Conservation (phyloP, 306 rosid genomes). For the Glycyrrhiza uralensis region DNA sequence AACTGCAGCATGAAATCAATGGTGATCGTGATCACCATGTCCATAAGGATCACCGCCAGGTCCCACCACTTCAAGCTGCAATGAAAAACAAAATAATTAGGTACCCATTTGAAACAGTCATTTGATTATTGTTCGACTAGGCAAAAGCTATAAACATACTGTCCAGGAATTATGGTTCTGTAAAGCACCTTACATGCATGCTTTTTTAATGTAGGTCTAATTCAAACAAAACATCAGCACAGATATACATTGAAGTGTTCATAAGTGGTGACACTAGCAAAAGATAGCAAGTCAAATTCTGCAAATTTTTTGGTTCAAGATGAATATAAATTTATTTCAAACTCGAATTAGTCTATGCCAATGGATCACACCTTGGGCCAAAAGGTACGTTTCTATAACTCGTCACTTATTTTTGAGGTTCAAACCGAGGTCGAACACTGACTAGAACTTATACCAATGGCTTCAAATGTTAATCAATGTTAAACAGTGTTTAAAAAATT, state of each 20-base stretch:
- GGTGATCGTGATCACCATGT: constrained; percentile 61
- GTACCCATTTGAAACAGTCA: neutral
- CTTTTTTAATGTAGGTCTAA: neutral
- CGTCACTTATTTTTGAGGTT: neutral
- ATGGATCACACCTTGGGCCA: neutral
- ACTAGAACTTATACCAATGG: neutral
- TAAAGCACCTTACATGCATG: neutral
- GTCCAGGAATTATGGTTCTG: neutral
- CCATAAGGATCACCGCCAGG: constrained; percentile 90
- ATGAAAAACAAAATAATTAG: constrained; percentile 30
- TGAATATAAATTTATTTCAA: neutral
- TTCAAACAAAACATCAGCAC: constrained; percentile 11
- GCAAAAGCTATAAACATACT: neutral
- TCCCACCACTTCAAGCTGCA: constrained; percentile 94
- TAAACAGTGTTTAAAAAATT: neutral
- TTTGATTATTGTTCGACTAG: neutral
- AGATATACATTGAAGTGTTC: neutral
- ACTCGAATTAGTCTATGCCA: neutral
- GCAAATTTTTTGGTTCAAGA: neutral
- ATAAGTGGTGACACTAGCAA: neutral
- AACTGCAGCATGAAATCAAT: constrained; percentile 41
- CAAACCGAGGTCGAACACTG: neutral
- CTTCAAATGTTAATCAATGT: neutral
- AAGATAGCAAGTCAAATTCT: neutral
- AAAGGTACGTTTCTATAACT: neutral